Base-by-base conservation (phyloP, 495 filamentous ascomycete genomes). In the Daldinia grandis region DNA sequence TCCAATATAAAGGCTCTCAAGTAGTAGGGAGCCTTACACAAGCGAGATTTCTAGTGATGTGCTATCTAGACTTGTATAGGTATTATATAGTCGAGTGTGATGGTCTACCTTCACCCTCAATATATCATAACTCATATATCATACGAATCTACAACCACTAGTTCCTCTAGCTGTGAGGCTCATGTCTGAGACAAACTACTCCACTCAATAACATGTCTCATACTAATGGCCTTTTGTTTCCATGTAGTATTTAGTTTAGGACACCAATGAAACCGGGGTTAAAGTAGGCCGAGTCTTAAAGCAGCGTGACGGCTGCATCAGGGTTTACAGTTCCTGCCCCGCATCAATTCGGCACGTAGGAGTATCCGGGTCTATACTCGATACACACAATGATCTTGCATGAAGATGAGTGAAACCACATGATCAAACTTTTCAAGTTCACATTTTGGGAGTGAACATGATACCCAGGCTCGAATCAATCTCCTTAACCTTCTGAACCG, bases 401-500 rank as follows among this genome's bases (percentile, higher is more conserved):
- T 47, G 17, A 5, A 47, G 7, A 24, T 24, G 25, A 3, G 27
- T 28, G 49, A 24, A n/a, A 27, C 27, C 25, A 25, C 24, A 53
- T 53, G n/a, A 30, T 8, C 25, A 53, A 9, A 30, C 1, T 30
- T 5, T 24, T 47, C 33, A 30, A 38, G 19, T 53, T 28, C n/a
- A 58, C 35, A 49, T 55, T 47, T 66, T 55, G 10, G 62, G 9
- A 6, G 54, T 12, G 28, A 66, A 74, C 35, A 57, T 59, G 58
- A 74, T 72, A 1, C 66, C 72, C 5, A 76, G 31, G 66, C 79
- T 82, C 27, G 88, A 88, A 63, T 91, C 88, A 33, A 89, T 72
- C 71, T 88, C 78, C 64, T 86, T 82, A 66, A 92, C 85, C 83
- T 88, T 91, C 62, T 83, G 77, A 12, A 85, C 79, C 7, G 83